A percentile compares a stretch with the other conserved stretches of the same genome.
Evolutionary conservation across 805 yeast species (phyloP).

Genomic region (Lachancea sp.): DNA sequence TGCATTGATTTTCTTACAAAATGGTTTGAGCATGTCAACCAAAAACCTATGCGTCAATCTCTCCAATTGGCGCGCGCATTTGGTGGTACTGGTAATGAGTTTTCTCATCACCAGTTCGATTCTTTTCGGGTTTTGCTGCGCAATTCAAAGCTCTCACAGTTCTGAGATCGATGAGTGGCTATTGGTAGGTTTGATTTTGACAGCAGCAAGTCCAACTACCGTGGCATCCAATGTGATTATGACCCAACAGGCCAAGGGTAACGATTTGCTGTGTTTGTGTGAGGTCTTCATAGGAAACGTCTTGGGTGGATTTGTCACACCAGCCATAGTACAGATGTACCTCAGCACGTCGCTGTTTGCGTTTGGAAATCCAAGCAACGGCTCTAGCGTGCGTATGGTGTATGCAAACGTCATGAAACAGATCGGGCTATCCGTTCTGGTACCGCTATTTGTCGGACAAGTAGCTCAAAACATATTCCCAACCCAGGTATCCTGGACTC

Average conservation of each 20-base stretch:
- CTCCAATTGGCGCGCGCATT: conserved; percentile 77
- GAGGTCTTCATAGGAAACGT: conserved; percentile 84
- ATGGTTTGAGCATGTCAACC: conserved; percentile 75
- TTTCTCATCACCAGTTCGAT: conserved; percentile 67
- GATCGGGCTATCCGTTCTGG: conserved; percentile 73
- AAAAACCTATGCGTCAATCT: conserved; percentile 52
- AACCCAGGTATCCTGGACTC: conserved; percentile 52
- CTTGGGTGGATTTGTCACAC: conserved; percentile 81
- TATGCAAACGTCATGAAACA: conserved; percentile 81
- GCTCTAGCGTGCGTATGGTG: conserved; percentile 44
- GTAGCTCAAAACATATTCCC: conserved; percentile 67
- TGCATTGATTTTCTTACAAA: conserved; percentile 73
- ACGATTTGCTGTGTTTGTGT: conserved; percentile 68
- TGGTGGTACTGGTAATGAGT: conserved; percentile 58
- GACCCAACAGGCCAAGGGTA: conserved; percentile 83
- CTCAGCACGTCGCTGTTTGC: conserved; percentile 48
- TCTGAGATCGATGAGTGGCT: conserved; percentile 65
- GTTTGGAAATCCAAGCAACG: conserved; percentile 75
- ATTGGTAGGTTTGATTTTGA: conserved; percentile 72
- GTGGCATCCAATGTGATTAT: conserved; percentile 88
- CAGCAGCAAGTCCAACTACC: conserved; percentile 87
- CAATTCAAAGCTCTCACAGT: conserved; percentile 54
- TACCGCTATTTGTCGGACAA: conserved; percentile 87
- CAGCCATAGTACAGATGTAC: conserved; percentile 75
- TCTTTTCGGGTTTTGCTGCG: conserved; percentile 67